Evolutionary conservation across 768 basidiomycete species (phyloP).

Genomic region (Termitomyces sp.): DNA sequence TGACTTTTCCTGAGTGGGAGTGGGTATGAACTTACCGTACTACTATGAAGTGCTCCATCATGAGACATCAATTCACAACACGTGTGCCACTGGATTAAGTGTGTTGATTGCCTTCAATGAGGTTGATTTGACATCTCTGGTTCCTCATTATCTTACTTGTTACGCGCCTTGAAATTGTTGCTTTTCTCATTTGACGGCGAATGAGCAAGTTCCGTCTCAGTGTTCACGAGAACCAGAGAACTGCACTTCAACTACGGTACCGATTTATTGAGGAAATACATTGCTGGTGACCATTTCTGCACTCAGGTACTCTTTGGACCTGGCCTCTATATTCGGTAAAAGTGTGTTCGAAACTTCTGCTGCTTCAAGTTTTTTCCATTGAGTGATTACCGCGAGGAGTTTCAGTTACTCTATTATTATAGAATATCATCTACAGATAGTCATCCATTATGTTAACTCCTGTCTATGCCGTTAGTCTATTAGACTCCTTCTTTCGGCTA

Average conservation of each 20-base stretch:
- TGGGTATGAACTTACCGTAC: no score
- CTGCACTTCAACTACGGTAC: no score
- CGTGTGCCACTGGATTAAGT: background rate
- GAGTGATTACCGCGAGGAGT: no score
- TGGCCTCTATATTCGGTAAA: background rate
- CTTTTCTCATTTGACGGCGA: background rate
- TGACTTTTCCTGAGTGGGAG: background rate
- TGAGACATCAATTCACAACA: background rate
- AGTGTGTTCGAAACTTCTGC: background rate
- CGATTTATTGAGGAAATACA: background rate
- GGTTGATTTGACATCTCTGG: constrained; percentile 11
- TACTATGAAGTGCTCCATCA: background rate
- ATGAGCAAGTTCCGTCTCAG: background rate
- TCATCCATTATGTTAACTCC: background rate
- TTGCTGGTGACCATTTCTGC: background rate
- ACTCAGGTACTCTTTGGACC: background rate
- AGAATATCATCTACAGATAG: background rate
- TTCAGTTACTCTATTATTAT: background rate
- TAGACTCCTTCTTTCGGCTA: no score
- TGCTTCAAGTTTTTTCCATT: background rate
- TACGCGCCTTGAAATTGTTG: background rate
- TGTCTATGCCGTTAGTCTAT: background rate
- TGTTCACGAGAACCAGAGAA: background rate
- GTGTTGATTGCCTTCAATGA: background rate
- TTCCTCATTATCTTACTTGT: background rate